A percentile compares a stretch with the other conserved stretches of the same genome.
These are phyloP conservation scores for Globisporangium okanoganense DNA, from an alignment of 352 stramenopile species.

Conservation along the genomic window DNA sequence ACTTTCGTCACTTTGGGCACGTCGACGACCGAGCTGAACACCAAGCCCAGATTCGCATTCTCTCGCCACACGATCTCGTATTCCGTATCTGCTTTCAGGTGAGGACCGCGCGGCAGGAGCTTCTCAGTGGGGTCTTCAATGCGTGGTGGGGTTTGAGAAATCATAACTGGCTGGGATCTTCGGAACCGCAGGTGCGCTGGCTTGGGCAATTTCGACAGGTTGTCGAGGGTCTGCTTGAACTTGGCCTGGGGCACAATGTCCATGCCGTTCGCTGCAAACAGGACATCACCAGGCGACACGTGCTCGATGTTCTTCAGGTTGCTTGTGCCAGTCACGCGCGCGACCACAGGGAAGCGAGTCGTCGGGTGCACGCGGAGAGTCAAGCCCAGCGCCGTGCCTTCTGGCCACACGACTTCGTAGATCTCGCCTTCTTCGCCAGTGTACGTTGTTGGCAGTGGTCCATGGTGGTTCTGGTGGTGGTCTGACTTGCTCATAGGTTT, in stretches of 20 bases:
- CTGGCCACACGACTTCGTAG: constrained; percentile 73
- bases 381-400: constrained; percentile 58
- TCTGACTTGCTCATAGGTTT: constrained; percentile 5
- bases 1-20: constrained; percentile 82
- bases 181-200: constrained; percentile 66
- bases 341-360: constrained; percentile 65
- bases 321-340: constrained; percentile 66
- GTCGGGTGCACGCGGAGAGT: constrained; percentile 69
- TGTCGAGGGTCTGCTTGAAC: constrained; percentile 78
- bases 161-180: constrained; percentile 31
- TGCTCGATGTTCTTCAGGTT: constrained; percentile 78
- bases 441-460: constrained; percentile 17
- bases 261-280: constrained; percentile 72
- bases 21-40: constrained; percentile 80
- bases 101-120: constrained; percentile 43
- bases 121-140: constrained; percentile 40
- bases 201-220: constrained; percentile 66
- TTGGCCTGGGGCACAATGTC: constrained; percentile 69
- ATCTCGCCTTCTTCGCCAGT: constrained; percentile 44
- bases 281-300: constrained; percentile 59
- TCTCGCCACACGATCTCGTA: constrained; percentile 86
- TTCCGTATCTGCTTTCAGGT: constrained; percentile 54
- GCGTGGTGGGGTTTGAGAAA: constrained; percentile 12
- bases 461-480: not conserved
- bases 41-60: constrained; percentile 76